Percentiles rank a stretch among this genome's conserved stretches.
Conservation (phyloP, 192 early-diverging fungal genomes). For the Linderina pennispora region DNA sequence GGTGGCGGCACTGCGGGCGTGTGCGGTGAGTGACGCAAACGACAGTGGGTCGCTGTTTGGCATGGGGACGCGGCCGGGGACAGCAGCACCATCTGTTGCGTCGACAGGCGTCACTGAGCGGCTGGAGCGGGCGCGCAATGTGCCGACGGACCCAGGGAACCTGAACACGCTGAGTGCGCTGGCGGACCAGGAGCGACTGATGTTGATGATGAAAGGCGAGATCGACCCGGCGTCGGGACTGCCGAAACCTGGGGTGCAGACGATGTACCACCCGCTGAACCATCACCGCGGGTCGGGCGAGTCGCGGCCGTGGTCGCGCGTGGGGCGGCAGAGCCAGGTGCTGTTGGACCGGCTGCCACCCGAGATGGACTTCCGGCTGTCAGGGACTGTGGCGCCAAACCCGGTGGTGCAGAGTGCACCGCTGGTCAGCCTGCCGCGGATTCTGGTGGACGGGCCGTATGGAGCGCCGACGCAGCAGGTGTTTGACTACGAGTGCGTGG, state of each 20-base stretch:
- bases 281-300: conserved; percentile 7
- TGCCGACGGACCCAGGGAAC: conserved; percentile 5
- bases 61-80: neutral
- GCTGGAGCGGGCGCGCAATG: conserved; percentile 2
- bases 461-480: conserved; percentile 75
- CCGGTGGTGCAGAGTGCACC: conserved; percentile 13
- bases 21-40: conserved; percentile 22
- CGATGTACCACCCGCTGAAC: conserved; percentile 20
- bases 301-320: conserved; percentile 35
- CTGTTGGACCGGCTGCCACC: conserved; percentile 42
- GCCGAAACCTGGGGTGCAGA: conserved; percentile 18
- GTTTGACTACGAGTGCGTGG: conserved; percentile 60
- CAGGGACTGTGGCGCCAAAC: conserved; percentile 11
- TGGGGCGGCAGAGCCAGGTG: conserved; percentile 33
- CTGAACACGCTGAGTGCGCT: conserved; percentile 25
- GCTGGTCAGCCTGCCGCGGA: conserved; percentile 45
- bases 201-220: conserved; percentile 34
- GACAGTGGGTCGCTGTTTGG: no score
- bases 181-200: conserved; percentile 43
- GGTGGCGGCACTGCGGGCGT: conserved; percentile 27
- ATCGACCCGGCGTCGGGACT: conserved; percentile 29
- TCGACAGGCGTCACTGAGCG: conserved; percentile 2
- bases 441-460: conserved; percentile 75
- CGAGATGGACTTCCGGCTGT: conserved; percentile 23
- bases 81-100: neutral